Conservation (phyloP, 305 asterid species). For the Fraxinus albicans region DNA sequence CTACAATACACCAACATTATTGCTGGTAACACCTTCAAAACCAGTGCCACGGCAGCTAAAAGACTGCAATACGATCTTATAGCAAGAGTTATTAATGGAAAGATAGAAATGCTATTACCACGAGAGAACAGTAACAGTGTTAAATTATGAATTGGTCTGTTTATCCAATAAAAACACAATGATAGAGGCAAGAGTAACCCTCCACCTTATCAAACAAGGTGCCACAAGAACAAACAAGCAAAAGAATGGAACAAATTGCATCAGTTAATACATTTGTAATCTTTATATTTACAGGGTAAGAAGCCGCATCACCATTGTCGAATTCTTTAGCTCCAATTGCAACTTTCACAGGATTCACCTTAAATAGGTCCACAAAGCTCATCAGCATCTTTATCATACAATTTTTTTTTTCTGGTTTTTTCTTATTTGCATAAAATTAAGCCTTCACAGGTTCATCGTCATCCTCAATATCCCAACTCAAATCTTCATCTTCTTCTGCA, state of each 20-base stretch:
- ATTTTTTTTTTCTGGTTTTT: background rate
- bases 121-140: background rate
- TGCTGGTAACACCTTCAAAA: too few relatives aligned
- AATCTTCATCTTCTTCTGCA: conserved; percentile 76
- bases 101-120: background rate
- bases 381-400: background rate
- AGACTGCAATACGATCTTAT: too few relatives aligned
- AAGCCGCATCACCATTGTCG: conserved; percentile 5
- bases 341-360: background rate
- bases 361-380: background rate
- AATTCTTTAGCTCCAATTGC: conserved; percentile 12
- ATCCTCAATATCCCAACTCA: conserved; percentile 90
- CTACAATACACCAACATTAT: too few relatives aligned
- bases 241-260: conserved; percentile 28
- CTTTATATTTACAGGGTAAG: conserved; percentile 30
- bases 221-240: conserved; percentile 19
- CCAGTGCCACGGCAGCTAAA: too few relatives aligned
- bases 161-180: too few relatives aligned
- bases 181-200: background rate
- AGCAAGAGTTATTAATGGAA: too few relatives aligned
- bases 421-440: conserved; percentile 23
- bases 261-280: conserved; percentile 20
- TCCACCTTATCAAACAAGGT: conserved; percentile 7
- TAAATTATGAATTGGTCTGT: background rate
- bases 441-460: conserved; percentile 63